Base-by-base conservation (phyloP, 2,329 filamentous ascomycete genomes). In the Setomelanomma holmii region DNA sequence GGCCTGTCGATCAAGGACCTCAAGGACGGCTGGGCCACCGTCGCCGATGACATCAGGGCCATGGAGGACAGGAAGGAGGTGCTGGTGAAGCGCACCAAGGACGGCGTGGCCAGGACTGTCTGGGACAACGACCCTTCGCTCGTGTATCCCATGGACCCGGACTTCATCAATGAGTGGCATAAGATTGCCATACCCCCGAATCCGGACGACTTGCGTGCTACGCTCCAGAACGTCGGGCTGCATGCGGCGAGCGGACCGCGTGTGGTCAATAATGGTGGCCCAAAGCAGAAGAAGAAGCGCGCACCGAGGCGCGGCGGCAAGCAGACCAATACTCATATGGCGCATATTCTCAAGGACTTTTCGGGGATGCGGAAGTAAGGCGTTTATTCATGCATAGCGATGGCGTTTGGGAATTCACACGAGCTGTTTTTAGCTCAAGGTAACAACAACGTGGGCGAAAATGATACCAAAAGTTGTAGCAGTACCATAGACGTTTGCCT, bases 21-120 rank as follows among this genome's bases (percentile, higher is more conserved):
- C 56, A 96, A 96, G 76, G 95, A 99, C 72, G 95, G 95, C 58
- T 99, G 95, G 95, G 87, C 89, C 20, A 88, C 89, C 65, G 96
- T 91, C 68, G 87, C 93, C 55, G 84, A 88, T 17, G 84, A 89
- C 8, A 89, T 99, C 71, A 84, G 89, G 57, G 81, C 85, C 62
- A 82, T 99, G 45, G 93, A 97, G 78, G 77, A 77, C 35, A 85
- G 90, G 71, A 88, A 93, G 68, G 88, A 89, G 74, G 82, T 98
- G 40, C 82, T 98, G 30, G 91, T 97, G 5, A 89, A 91, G 19
- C 86, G 93, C 55, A 93, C 93, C 49, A 98, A 98, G 79, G 93
- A 98, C 73, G 89, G 90, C 68, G 85, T 90, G 63, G 88, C 93
- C 1, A 87, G 88, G 66, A 90, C 89, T 79, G 87, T 99, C 46